These are phyloP conservation scores for Circinella minor DNA, from an alignment of 371 early-diverging fungal species.

Conservation along the genomic window DNA sequence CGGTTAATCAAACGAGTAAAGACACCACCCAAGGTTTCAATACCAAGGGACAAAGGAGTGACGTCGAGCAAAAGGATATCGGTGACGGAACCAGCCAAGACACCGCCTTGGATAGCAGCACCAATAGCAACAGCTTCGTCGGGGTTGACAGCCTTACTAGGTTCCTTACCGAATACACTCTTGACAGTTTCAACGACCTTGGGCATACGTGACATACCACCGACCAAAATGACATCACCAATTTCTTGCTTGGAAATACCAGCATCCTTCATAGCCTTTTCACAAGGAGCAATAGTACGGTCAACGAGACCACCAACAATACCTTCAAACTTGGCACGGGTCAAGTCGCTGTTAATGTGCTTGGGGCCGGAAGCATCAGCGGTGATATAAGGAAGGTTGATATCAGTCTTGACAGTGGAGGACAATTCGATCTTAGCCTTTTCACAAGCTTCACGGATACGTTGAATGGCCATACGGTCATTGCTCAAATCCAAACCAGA, in stretches of 20 bases:
- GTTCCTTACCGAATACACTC: constrained; percentile 88
- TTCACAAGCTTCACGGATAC: constrained; percentile 97
- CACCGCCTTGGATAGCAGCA: constrained; percentile 99
- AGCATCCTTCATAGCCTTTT: constrained; percentile 97
- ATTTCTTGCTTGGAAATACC: constrained; percentile 82
- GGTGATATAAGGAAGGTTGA: constrained; percentile 96
- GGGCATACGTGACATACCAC: constrained; percentile 99
- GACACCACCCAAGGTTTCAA: constrained; percentile 96
- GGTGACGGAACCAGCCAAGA: constrained; percentile 94
- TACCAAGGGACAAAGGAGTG: constrained; percentile 98
- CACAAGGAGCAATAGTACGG: constrained; percentile 93
- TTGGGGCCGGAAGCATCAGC: constrained; percentile 93
- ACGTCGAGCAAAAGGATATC: constrained; percentile 98
- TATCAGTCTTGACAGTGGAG: constrained; percentile 89
- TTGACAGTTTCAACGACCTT: constrained; percentile 95
- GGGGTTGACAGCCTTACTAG: constrained; percentile 96
- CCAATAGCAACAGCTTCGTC: constrained; percentile 99
- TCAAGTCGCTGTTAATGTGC: constrained; percentile 94
- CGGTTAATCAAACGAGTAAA: constrained; percentile 97
- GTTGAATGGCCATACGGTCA: constrained; percentile 93
- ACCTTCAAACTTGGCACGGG: constrained; percentile 91
- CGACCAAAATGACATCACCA: constrained; percentile 98
- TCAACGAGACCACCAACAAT: constrained; percentile 84
- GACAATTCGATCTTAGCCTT: constrained; percentile 99
- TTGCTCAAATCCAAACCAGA: constrained; percentile 68